Conservation (phyloP, 495 filamentous ascomycete species). For the Talaromyces adpressus region DNA sequence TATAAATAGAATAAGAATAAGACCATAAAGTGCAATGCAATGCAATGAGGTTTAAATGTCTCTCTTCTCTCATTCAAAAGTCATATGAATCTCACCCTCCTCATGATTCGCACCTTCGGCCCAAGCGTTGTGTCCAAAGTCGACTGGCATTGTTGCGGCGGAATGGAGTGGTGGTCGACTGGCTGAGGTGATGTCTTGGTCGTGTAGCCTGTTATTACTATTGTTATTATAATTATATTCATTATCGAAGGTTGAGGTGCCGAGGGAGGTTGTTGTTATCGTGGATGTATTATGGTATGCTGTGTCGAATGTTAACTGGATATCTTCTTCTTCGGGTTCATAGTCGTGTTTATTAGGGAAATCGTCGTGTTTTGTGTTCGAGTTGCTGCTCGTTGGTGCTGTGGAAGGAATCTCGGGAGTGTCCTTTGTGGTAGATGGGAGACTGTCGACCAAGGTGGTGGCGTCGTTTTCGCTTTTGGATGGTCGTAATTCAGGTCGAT, state of each 20-base stretch:
- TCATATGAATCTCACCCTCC: slow-evolving; percentile 49
- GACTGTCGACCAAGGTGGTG: background rate
- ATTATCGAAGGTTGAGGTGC: slow-evolving; percentile 6
- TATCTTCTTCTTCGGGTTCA: slow-evolving; percentile 37
- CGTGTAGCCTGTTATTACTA: background rate
- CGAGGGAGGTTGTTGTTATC: slow-evolving; percentile 15
- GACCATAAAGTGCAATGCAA: background rate
- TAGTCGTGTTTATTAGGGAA: background rate
- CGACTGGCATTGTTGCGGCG: slow-evolving; percentile 29
- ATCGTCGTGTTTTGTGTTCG: background rate
- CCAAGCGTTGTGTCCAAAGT: slow-evolving; percentile 64
- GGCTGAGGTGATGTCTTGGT: slow-evolving; percentile 7
- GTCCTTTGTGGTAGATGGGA: background rate
- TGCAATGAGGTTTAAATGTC: slow-evolving; percentile 5
- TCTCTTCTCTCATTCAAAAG: slow-evolving; percentile 39
- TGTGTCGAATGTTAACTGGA: slow-evolving; percentile 71
- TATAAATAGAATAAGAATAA: slow-evolving; percentile 8
- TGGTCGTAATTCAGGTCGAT: slow-evolving; percentile 32
- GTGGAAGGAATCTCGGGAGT: background rate
- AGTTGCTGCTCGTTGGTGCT: background rate
- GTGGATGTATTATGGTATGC: slow-evolving; percentile 36
- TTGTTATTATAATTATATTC: slow-evolving; percentile 2
- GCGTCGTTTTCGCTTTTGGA: slow-evolving; percentile 34
- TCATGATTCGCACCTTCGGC: slow-evolving; percentile 60
- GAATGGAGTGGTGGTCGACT: slow-evolving; percentile 34